A percentile compares a stretch with the other conserved stretches of the same genome.
These are phyloP conservation scores for Yamadazyma friedrichii DNA, from an alignment of 1,139 yeast genomes.

Conservation along the genomic window DNA sequence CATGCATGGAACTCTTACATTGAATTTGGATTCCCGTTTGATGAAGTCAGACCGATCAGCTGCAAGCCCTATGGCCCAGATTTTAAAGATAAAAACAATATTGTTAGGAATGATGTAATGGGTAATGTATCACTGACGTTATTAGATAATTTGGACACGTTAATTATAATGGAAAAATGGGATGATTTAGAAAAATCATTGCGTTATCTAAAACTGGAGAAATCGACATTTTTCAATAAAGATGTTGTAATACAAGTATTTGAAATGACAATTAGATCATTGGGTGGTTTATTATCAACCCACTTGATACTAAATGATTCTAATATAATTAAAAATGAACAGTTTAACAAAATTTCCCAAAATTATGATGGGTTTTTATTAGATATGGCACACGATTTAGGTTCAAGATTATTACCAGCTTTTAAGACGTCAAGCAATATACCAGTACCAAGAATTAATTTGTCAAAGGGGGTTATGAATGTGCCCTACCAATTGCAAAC, in stretches of 20 bases:
- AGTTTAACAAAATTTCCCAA: constrained; percentile 17
- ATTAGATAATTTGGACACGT: constrained; percentile 76
- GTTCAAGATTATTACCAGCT: constrained; percentile 63
- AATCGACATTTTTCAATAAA: constrained; percentile 49
- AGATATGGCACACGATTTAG: constrained; percentile 68
- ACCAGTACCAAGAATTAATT: constrained; percentile 73
- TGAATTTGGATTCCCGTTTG: constrained; percentile 72
- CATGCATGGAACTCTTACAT: constrained; percentile 82
- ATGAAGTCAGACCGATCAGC: constrained; percentile 73
- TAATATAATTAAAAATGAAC: constrained; percentile 22
- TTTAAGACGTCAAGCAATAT: constrained; percentile 59
- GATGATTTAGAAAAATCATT: constrained; percentile 52
- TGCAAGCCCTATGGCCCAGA: constrained; percentile 74
- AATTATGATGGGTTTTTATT: constrained; percentile 70
- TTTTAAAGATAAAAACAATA: constrained; percentile 48
- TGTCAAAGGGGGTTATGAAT: constrained; percentile 48
- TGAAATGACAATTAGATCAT: constrained; percentile 74
- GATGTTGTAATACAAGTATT: constrained; percentile 81
- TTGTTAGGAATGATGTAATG: constrained; percentile 74
- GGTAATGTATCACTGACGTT: constrained; percentile 82
- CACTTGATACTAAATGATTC: constrained; percentile 67
- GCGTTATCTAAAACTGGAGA: constrained; percentile 37
- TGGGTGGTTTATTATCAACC: constrained; percentile 77
- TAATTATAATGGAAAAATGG: constrained; percentile 69
- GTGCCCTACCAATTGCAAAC: constrained; percentile 42